These are phyloP conservation scores for Cercophora scortea DNA, from an alignment of 495 filamentous ascomycete species.

Conservation along the genomic window DNA sequence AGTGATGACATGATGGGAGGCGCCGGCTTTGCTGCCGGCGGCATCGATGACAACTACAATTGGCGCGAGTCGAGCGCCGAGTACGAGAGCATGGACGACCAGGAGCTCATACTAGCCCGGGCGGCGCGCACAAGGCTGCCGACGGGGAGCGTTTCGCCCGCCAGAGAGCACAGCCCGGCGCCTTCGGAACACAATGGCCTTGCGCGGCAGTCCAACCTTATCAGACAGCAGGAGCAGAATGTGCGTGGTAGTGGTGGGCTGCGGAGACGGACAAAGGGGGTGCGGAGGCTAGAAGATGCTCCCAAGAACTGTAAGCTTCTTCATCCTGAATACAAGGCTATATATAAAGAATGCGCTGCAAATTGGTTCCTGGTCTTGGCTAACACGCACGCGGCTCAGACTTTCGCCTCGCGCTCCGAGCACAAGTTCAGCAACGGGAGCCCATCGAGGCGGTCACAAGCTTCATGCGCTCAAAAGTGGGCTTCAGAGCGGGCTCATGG, in stretches of 20 bases:
- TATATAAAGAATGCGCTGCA: too few species aligned
- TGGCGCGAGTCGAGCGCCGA: constrained; percentile 23
- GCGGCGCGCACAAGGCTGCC: constrained; percentile 45
- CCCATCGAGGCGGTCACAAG: constrained; percentile 68
- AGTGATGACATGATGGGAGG: constrained; percentile 24
- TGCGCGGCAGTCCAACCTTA: too few species aligned
- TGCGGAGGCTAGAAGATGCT: too few species aligned
- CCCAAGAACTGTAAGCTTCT: too few species aligned
- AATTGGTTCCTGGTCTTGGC: too few species aligned
- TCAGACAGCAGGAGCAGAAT: too few species aligned
- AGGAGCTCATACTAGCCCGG: constrained; percentile 35
- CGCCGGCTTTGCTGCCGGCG: constrained; percentile 5
- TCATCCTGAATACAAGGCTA: too few species aligned
- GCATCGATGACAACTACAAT: background rate
- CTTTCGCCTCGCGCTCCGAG: constrained; percentile 75
- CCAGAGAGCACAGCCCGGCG: constrained; percentile 23
- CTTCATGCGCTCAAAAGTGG: constrained; percentile 50
- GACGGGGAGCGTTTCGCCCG: constrained; percentile 41
- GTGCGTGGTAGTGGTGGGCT: too few species aligned
- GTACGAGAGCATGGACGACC: constrained; percentile 26
- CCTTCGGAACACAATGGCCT: too few species aligned
- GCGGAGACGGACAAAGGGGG: too few species aligned
- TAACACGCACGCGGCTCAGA: constrained; percentile 38
- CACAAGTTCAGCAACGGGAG: constrained; percentile 82
- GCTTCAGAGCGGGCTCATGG: constrained; percentile 56